Evolutionary conservation across 2,329 filamentous ascomycete genomes (phyloP).

Genomic region (Monilinia laxa): DNA sequence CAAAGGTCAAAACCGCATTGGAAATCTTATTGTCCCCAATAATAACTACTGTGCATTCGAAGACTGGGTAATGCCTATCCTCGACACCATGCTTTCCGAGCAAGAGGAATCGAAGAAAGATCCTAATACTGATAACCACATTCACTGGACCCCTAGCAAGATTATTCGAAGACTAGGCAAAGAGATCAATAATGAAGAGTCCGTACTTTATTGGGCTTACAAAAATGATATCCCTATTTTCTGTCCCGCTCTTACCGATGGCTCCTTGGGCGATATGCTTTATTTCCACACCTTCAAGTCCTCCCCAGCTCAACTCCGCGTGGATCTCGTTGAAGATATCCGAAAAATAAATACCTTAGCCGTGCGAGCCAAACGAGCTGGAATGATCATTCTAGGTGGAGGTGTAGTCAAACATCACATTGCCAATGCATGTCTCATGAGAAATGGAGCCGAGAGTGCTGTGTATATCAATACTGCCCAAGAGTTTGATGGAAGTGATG

Average conservation of each 20-base stretch:
- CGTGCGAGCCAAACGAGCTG: slow-evolving; percentile 80
- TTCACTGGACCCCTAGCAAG: slow-evolving; percentile 92
- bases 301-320: slow-evolving; percentile 74
- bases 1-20: slow-evolving; percentile 91
- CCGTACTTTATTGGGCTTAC: slow-evolving; percentile 92
- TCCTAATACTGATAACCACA: slow-evolving; percentile 43
- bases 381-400: slow-evolving; percentile 94
- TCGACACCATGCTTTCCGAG: slow-evolving; percentile 92
- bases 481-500: slow-evolving; percentile 97
- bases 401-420: slow-evolving; percentile 99
- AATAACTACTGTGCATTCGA: slow-evolving; percentile 97
- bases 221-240: slow-evolving; percentile 97
- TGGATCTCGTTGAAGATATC: slow-evolving; percentile 94
- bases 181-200: slow-evolving; percentile 90
- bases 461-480: slow-evolving; percentile 98
- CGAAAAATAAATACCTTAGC: slow-evolving; percentile 89
- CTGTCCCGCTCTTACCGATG: slow-evolving; percentile 93
- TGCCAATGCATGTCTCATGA: slow-evolving; percentile 95
- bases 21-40: slow-evolving; percentile 93
- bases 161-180: slow-evolving; percentile 86
- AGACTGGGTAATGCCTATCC: slow-evolving; percentile 93
- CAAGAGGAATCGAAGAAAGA: slow-evolving; percentile 79
- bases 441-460: slow-evolving; percentile 93
- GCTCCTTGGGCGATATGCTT: slow-evolving; percentile 94
- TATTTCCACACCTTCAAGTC: slow-evolving; percentile 97